phyloP scores from a whole-genome alignment of 257 asterid genomes.

The Asclepias syriaca region DNA sequence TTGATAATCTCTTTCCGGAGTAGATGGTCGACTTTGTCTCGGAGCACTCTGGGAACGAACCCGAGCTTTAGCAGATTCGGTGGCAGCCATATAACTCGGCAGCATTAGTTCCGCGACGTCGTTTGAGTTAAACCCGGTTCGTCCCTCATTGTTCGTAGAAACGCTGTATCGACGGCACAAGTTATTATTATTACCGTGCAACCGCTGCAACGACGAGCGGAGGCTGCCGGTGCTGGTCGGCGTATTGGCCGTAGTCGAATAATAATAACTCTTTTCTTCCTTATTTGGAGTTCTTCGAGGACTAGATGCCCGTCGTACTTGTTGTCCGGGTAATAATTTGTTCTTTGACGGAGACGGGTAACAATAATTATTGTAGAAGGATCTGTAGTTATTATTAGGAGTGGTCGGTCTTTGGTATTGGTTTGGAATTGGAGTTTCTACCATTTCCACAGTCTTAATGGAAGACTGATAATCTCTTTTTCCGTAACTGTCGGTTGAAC shows the following conservation, averaged over 20 bases:
- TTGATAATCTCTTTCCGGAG: conserved; percentile 63
- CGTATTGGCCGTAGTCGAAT: conserved; percentile 69
- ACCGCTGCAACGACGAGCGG: conserved; percentile 44
- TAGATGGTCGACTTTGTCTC: conserved; percentile 56
- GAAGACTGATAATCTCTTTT: conserved; percentile 46
- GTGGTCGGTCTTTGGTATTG: conserved; percentile 32
- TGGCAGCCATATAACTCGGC: conserved; percentile 90
- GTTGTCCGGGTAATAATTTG: conserved; percentile 23
- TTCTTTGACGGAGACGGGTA: conserved; percentile 43
- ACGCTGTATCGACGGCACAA: conserved; percentile 37
- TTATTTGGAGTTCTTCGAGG: conserved; percentile 30
- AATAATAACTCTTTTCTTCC: conserved; percentile 55
- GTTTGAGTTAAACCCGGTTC: not conserved
- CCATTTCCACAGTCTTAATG: conserved; percentile 75
- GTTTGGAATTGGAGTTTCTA: conserved; percentile 25
- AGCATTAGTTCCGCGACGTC: not conserved
- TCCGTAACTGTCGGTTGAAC: conserved; percentile 38
- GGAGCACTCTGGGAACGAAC: conserved; percentile 85
- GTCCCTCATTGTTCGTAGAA: conserved; percentile 24
- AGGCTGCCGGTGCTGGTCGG: conserved; percentile 71
- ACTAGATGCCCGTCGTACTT: conserved; percentile 49
- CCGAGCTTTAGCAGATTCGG: conserved; percentile 84
- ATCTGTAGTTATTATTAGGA: conserved; percentile 12
- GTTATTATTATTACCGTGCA: conserved; percentile 18
- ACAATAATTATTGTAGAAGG: conserved; percentile 18